A percentile compares a stretch with the other conserved stretches of the same genome.
phyloP scores from a whole-genome alignment of 805 yeast genomes.

The Lipomyces sp. region DNA sequence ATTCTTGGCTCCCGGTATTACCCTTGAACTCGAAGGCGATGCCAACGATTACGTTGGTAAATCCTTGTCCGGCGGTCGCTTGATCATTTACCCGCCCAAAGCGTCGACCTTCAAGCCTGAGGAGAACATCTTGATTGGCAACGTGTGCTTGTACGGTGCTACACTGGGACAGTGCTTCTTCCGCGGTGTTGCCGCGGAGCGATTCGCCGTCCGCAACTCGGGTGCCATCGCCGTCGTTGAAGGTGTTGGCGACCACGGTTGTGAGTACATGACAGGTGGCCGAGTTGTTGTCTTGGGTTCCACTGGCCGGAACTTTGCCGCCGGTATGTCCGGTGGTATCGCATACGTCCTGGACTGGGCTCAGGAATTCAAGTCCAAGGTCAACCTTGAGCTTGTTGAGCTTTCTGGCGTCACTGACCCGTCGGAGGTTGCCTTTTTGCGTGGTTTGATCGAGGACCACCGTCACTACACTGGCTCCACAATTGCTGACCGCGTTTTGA shows the following conservation, averaged over 20 bases:
- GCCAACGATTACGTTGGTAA: conserved; percentile 97
- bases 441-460: conserved; percentile 92
- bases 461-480: conserved; percentile 91
- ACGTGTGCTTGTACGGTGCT: conserved; percentile 97
- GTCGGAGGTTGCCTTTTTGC: conserved; percentile 86
- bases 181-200: conserved; percentile 97
- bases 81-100: conserved; percentile 88
- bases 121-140: conserved; percentile 94
- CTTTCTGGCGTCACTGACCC: conserved; percentile 76
- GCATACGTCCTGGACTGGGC: conserved; percentile 95
- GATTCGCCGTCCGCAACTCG: conserved; percentile 97
- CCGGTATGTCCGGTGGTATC: conserved; percentile 99
- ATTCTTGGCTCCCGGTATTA: conserved; percentile 91
- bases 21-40: conserved; percentile 94
- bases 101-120: conserved; percentile 83
- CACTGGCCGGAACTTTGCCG: conserved; percentile 89
- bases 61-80: conserved; percentile 93
- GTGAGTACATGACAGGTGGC: conserved; percentile 99
- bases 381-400: conserved; percentile 79
- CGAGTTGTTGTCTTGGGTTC: conserved; percentile 88
- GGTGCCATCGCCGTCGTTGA: conserved; percentile 97
- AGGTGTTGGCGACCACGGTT: conserved; percentile 97
- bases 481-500: conserved; percentile 77
- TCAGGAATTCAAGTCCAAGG: conserved; percentile 72
- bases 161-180: conserved; percentile 92